A percentile compares a stretch with the other conserved stretches of the same genome.
These are phyloP conservation scores for Ophiocordyceps camponoti-leonardi DNA, from an alignment of 2,329 filamentous ascomycete species.

Conservation along the genomic window DNA sequence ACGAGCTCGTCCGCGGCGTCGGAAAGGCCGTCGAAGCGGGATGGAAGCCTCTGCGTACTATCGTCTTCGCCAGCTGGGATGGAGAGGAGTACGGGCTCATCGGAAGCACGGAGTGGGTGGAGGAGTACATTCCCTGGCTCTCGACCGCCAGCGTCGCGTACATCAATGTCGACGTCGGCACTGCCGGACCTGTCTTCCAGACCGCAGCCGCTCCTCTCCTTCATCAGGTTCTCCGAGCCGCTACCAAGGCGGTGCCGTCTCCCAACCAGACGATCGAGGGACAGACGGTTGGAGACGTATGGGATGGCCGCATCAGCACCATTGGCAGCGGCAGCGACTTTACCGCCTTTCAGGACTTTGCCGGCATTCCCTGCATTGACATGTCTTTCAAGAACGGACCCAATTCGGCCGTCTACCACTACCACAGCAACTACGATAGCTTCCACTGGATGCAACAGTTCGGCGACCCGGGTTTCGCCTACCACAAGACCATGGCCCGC, in stretches of 20 bases:
- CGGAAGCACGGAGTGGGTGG: constrained; percentile 85
- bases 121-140: constrained; percentile 76
- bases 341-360: constrained; percentile 58
- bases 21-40: constrained; percentile 47
- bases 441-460: constrained; percentile 78
- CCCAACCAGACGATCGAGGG: constrained; percentile 58
- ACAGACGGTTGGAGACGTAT: constrained; percentile 56
- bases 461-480: constrained; percentile 52
- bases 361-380: constrained; percentile 48
- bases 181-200: constrained; percentile 44
- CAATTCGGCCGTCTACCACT: constrained; percentile 50
- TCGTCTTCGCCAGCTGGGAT: constrained; percentile 77
- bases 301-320: constrained; percentile 42
- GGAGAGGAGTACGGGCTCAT: constrained; percentile 75
- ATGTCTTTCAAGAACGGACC: constrained; percentile 34
- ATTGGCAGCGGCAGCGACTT: constrained; percentile 62
- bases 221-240: constrained; percentile 53
- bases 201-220: constrained; percentile 58
- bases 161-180: constrained; percentile 68
- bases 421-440: constrained; percentile 84
- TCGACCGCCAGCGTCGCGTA: constrained; percentile 59
- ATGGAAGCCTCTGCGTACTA: constrained; percentile 56
- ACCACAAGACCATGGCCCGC: constrained; percentile 51
- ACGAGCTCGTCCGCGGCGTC: constrained; percentile 62
- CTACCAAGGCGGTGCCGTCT: constrained; percentile 43